A percentile compares a stretch with the other conserved stretches of the same genome.
phyloP scores from a whole-genome alignment of 2,329 filamentous ascomycete genomes.

The Reticulascus tulasneorum region DNA sequence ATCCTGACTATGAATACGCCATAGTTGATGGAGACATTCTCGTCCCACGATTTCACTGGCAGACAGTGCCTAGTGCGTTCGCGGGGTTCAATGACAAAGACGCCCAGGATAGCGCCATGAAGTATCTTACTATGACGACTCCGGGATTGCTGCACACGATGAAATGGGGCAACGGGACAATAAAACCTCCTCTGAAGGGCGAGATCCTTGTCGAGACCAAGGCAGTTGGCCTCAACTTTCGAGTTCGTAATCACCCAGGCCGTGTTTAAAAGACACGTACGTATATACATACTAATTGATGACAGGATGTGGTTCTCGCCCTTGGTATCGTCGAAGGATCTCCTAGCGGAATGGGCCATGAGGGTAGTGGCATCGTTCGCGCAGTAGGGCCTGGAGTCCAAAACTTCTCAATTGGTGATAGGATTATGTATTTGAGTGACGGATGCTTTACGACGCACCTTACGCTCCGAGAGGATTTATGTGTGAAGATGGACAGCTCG shows the following conservation, averaged over 20 bases:
- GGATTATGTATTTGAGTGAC: conserved; percentile 7
- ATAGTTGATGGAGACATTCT: conserved; percentile 20
- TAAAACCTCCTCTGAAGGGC: neutral
- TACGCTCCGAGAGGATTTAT: conserved; percentile 1
- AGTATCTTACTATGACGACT: neutral
- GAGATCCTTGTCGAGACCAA: neutral
- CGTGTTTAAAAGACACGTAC: conserved; percentile 14
- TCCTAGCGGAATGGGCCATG: conserved; percentile 1
- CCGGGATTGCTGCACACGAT: neutral
- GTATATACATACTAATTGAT: neutral
- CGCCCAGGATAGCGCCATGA: no score
- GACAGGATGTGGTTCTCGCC: neutral
- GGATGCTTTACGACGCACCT: conserved; percentile 7
- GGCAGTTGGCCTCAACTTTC: conserved; percentile 2
- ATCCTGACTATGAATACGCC: conserved; percentile 27
- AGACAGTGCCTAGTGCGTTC: neutral
- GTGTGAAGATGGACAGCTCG: conserved; percentile 27
- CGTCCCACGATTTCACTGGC: conserved; percentile 17
- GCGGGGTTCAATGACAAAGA: neutral
- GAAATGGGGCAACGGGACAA: conserved; percentile 1
- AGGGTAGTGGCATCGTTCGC: conserved; percentile 5
- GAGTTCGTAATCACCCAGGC: conserved; percentile 23
- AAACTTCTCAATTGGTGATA: conserved; percentile 4
- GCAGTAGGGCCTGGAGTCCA: neutral
- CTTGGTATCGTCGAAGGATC: neutral